A percentile compares a stretch with the other conserved stretches of the same genome.
Evolutionary conservation across 306 rosid genomes (phyloP).

Genomic region (Sophora flavescens): DNA sequence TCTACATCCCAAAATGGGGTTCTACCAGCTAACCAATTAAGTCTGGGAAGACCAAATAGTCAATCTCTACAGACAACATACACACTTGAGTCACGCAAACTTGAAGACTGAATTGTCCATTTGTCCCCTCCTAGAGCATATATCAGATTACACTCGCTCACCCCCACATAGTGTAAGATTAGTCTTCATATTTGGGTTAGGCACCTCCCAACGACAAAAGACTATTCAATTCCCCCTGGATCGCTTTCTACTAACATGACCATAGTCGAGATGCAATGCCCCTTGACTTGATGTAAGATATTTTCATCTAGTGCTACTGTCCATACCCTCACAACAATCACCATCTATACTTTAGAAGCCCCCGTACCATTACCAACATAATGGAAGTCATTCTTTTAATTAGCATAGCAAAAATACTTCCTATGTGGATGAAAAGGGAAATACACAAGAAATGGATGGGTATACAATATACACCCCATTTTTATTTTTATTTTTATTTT

Average conservation of each 20-base stretch:
- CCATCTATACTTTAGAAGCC: not conserved
- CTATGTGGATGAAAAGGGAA: not conserved
- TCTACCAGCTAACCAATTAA: not conserved
- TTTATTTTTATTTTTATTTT: no score
- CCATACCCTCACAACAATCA: no score
- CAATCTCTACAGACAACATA: not conserved
- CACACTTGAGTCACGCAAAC: conserved; percentile 23
- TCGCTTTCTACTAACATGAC: conserved; percentile 10
- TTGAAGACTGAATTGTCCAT: conserved; percentile 6
- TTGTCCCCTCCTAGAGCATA: conserved; percentile 27
- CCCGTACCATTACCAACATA: no score
- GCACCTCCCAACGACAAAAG: conserved; percentile 47
- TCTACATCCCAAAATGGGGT: conserved; percentile 6
- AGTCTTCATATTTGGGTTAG: conserved; percentile 36
- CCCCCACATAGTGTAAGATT: not conserved
- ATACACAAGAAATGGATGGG: not conserved
- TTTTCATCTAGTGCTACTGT: no score
- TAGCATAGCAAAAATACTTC: not conserved
- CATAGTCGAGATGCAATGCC: not conserved
- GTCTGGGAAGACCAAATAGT: no score
- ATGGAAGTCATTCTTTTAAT: not conserved
- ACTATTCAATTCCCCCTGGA: conserved; percentile 23
- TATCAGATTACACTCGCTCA: not conserved
- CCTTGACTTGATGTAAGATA: no score
- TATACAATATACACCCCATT: not conserved